Percentiles rank a stretch among this genome's conserved stretches.
phyloP scores from a whole-genome alignment of 257 asterid genomes.

The Solanum lycopersicoides region DNA sequence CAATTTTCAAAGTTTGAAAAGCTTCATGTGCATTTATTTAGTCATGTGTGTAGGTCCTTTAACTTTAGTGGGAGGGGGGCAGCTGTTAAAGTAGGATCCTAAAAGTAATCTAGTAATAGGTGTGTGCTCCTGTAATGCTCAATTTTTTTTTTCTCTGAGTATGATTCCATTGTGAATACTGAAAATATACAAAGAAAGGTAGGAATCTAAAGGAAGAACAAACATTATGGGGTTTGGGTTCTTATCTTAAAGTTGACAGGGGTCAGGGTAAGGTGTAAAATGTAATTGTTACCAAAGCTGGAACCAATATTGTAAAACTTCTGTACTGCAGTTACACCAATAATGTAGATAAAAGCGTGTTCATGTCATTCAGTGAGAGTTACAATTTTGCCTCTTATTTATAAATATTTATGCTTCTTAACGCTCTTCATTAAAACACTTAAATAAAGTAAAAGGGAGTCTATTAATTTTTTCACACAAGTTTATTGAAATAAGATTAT shows the following conservation, averaged over 20 bases:
- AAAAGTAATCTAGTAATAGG: not conserved
- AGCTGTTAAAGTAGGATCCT: not conserved
- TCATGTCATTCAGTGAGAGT: not conserved
- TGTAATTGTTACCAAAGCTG: not conserved
- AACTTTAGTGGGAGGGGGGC: not conserved
- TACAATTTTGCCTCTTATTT: not conserved
- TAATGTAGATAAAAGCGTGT: not conserved
- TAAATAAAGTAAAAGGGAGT: not conserved
- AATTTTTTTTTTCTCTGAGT: not conserved
- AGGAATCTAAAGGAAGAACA: not conserved
- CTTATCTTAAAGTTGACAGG: not conserved
- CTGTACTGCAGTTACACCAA: not conserved
- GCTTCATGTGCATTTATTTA: not conserved
- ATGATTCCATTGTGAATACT: not conserved
- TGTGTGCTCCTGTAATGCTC: not conserved
- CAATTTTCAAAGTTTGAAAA: not conserved
- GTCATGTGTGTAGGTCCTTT: not conserved
- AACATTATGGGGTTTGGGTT: not conserved
- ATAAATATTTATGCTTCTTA: not conserved
- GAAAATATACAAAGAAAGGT: not conserved
- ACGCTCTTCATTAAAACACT: not conserved
- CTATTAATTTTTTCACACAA: not conserved
- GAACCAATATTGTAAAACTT: not conserved
- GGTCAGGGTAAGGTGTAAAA: not conserved
- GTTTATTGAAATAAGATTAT: not conserved